A percentile compares a stretch with the other conserved stretches of the same genome.
Evolutionary conservation across 225 moss, liverwort and hornwort species (phyloP).

Genomic region (Thuidium tamariscinum): DNA sequence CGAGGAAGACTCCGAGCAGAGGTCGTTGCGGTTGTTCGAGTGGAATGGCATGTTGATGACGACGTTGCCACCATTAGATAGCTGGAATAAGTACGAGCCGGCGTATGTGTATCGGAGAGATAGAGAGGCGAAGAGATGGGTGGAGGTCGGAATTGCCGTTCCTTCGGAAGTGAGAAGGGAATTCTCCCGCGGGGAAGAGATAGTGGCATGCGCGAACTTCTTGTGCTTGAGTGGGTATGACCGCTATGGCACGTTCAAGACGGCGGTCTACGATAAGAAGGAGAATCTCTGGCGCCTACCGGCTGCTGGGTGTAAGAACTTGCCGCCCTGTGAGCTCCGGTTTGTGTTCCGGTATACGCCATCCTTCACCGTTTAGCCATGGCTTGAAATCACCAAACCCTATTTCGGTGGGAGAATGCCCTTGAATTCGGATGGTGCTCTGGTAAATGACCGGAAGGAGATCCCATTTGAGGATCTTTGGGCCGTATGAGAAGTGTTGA

Average conservation of each 20-base stretch:
- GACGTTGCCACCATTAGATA: constrained; percentile 9
- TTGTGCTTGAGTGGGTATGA: constrained; percentile 19
- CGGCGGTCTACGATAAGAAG: not conserved
- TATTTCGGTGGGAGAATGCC: not conserved
- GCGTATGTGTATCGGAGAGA: not conserved
- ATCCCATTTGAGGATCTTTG: not conserved
- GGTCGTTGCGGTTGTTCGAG: constrained; percentile 10
- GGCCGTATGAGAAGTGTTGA: not conserved
- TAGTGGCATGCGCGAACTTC: not conserved
- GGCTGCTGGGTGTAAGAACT: not conserved
- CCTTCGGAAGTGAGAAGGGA: constrained; percentile 2
- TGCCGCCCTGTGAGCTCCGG: not conserved
- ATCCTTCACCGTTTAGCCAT: constrained; percentile 1
- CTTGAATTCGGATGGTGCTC: not conserved
- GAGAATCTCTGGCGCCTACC: not conserved
- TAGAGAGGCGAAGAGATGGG: not conserved
- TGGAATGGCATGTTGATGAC: constrained; percentile 16
- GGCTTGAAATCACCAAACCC: not conserved
- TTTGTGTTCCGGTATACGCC: constrained; percentile 6
- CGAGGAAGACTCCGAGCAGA: constrained; percentile 9
- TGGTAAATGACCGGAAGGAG: not conserved
- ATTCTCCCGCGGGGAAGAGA: constrained; percentile 8
- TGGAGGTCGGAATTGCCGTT: not conserved
- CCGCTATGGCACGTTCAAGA: constrained; percentile 6
- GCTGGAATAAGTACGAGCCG: constrained; percentile 20